These are phyloP conservation scores for Thielaviopsis cerberus DNA, from an alignment of 2,329 filamentous ascomycete species.

Conservation along the genomic window DNA sequence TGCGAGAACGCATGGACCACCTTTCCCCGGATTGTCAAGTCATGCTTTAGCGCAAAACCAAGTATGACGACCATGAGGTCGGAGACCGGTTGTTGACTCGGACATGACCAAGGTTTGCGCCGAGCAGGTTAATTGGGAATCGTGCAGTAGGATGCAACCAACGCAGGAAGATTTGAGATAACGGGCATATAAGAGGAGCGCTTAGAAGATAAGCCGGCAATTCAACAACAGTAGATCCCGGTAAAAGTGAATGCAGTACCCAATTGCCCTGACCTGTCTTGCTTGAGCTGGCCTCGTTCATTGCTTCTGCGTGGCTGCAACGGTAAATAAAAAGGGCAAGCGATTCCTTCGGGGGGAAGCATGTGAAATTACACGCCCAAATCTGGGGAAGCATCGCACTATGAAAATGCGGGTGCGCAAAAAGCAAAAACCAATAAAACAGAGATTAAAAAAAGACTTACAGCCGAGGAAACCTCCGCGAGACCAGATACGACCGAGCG, in stretches of 20 bases:
- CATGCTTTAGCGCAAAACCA: neutral
- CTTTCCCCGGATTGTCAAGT: neutral
- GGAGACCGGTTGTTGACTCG: neutral
- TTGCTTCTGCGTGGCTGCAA: neutral
- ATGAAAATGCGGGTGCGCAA: neutral
- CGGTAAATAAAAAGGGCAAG: neutral
- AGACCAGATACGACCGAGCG: conserved; percentile 75
- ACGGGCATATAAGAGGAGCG: neutral
- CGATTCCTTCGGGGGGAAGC: neutral
- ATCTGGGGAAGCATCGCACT: neutral
- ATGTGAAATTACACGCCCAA: neutral
- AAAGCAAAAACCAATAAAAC: neutral
- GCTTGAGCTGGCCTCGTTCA: neutral
- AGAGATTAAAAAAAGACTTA: conserved; percentile 39
- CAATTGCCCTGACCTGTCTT: neutral
- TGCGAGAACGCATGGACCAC: neutral
- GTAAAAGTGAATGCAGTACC: neutral
- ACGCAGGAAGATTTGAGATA: neutral
- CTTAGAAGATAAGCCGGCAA: neutral
- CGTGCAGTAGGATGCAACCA: neutral
- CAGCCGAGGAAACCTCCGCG: conserved; percentile 87
- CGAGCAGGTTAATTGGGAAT: neutral
- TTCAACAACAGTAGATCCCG: neutral
- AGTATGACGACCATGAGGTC: neutral
- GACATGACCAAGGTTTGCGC: neutral